These are phyloP conservation scores for Dipodascus geniculatus DNA, from an alignment of 805 yeast species.

Conservation along the genomic window DNA sequence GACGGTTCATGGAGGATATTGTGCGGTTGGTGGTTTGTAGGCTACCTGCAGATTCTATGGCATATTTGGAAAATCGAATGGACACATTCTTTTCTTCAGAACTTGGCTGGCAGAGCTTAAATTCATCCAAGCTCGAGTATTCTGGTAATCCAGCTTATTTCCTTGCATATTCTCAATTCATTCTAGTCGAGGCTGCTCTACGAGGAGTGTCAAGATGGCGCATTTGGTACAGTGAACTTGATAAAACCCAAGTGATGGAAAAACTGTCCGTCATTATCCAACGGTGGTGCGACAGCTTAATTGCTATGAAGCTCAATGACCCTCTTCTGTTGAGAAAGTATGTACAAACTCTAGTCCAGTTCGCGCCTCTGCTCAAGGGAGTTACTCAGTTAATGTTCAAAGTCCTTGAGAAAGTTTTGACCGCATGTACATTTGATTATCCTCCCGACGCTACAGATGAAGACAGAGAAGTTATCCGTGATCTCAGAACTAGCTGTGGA, in stretches of 20 bases:
- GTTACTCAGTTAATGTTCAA: constrained; percentile 63
- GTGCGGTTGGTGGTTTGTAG: constrained; percentile 81
- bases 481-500: constrained; percentile 83
- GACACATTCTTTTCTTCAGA: constrained; percentile 56
- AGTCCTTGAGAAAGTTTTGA: constrained; percentile 74
- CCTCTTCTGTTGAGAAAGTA: constrained; percentile 76
- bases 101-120: constrained; percentile 53
- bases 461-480: constrained; percentile 68
- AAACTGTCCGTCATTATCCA: constrained; percentile 55
- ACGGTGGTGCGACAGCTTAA: constrained; percentile 38
- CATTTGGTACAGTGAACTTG: constrained; percentile 66
- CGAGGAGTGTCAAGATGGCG: constrained; percentile 94
- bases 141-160: constrained; percentile 52
- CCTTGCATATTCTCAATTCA: constrained; percentile 70
- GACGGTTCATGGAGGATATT: constrained; percentile 79
- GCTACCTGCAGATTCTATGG: constrained; percentile 66
- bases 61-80: constrained; percentile 69
- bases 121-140: constrained; percentile 37
- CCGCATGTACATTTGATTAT: constrained; percentile 73
- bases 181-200: constrained; percentile 77
- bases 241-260: constrained; percentile 41
- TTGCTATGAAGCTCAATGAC: constrained; percentile 65
- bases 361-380: constrained; percentile 80
- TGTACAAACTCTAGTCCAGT: constrained; percentile 86
- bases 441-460: constrained; percentile 48